Evolutionary conservation across 345 rosid species (phyloP), one percentile per base, ranked within the genome.

Genomic region (Gossypium thurberi): DNA sequence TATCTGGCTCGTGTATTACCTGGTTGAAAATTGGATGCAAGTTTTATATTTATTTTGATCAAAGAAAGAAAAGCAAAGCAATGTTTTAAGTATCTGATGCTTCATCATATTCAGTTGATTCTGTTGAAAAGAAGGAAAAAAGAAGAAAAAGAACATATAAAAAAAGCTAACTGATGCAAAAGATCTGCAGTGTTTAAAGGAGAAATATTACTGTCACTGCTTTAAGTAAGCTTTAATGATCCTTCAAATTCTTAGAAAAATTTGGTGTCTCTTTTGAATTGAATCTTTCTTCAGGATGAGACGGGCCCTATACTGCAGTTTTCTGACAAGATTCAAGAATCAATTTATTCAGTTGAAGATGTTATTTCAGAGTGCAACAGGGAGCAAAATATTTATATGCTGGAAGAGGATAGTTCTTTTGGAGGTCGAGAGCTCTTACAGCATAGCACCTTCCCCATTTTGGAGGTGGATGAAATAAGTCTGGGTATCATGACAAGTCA

Each of bases 381-480:
- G 67, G 86, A 86, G 76, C 74, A 76, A 50, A 76, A 74, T 37
- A 70, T 75, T 68, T 75, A 52, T 56, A 23, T 65, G 8, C 46
- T 63, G 78, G 90, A 86, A 72, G 86, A 84, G 75, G 89, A 86
- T 65, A 75, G 81, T 75, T 75, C 72, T 50, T 76, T 63, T 71
- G 82, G 78, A 42, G 86, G 78, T 71, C 80, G 47, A 47, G 62
- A 63, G 46, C 81, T 78, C 67, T 80, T 73, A 78, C 79, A 76
- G 62, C 75, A 69, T 76, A 52, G 44, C 46, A 72, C 68, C 15
- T 88, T 89, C 79, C 94, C 93, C 28, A 76, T 86, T 74, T 75
- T 91, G 43, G 99, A 95, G 84, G 89, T 86, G 77, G 87, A 89
- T 74, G 94, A 92, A 71, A 69, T 69, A 76, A 72, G 81, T 81